A percentile compares a stretch with the other conserved stretches of the same genome.
Evolutionary conservation across 371 early-diverging fungal species (phyloP).

Genomic region (Apophysomyces sp.): DNA sequence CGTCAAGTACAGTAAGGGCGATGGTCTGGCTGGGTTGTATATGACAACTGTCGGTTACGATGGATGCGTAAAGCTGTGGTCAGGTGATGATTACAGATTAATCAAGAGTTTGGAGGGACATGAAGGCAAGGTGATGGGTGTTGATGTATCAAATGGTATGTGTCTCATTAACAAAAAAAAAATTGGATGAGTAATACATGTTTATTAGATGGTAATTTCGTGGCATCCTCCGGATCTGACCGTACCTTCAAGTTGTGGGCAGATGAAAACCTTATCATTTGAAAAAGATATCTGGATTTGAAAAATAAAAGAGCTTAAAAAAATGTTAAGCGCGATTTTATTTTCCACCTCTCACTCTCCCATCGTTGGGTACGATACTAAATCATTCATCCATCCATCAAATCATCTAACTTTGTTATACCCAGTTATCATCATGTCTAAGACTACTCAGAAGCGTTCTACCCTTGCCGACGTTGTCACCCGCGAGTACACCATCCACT

Average conservation of each 20-base stretch:
- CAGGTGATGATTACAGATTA: conserved; percentile 89
- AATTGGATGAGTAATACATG: not conserved
- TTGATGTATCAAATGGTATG: conserved; percentile 79
- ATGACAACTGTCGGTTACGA: conserved; percentile 80
- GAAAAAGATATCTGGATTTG: conserved; percentile 5
- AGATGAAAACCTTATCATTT: conserved; percentile 51
- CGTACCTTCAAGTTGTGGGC: conserved; percentile 94
- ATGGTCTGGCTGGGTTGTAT: conserved; percentile 56
- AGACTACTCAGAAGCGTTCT: conserved; percentile 18
- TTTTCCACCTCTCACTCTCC: not conserved
- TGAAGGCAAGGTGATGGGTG: conserved; percentile 88
- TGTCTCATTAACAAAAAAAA: not conserved
- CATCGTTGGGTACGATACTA: not conserved
- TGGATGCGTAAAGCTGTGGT: conserved; percentile 92
- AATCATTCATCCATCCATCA: conserved; percentile 15
- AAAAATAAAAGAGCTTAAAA: too few relatives aligned
- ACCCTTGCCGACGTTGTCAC: conserved; percentile 20
- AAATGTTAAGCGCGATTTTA: too few relatives aligned
- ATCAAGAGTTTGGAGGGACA: conserved; percentile 86
- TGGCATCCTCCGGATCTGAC: conserved; percentile 89
- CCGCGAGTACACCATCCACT: conserved; percentile 70
- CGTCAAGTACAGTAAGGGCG: conserved; percentile 62
- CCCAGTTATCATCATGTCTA: conserved; percentile 7
- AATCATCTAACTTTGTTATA: not conserved
- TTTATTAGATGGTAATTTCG: conserved; percentile 68